Evolutionary conservation across 257 asterid species (phyloP).

Genomic region (Capsicum rhomboideum): DNA sequence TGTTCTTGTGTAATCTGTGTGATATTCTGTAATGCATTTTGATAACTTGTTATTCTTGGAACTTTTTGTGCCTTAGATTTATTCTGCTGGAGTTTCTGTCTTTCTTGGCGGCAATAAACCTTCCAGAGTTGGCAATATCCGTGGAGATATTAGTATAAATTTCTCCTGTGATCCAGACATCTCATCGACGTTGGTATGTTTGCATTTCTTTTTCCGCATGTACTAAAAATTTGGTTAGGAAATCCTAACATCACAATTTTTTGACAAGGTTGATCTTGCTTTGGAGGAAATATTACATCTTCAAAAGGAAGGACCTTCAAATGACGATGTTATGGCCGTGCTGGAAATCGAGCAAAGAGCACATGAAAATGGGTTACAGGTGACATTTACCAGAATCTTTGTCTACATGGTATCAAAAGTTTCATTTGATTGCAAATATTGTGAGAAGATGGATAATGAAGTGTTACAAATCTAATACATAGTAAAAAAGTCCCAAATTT

Average conservation of each 20-base stretch:
- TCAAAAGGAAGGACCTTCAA: constrained; percentile 80
- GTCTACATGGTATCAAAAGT: not conserved
- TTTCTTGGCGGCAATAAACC: constrained; percentile 97
- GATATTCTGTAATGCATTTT: constrained; percentile 3
- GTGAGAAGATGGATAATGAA: not conserved
- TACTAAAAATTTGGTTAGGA: constrained; percentile 10
- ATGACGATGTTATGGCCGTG: constrained; percentile 54
- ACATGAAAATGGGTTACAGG: constrained; percentile 96
- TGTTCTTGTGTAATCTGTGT: not conserved
- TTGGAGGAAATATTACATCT: constrained; percentile 77
- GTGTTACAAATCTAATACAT: not conserved
- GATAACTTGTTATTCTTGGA: constrained; percentile 7
- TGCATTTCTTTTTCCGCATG: constrained; percentile 4
- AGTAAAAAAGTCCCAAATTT: not conserved
- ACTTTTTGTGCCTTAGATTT: constrained; percentile 43
- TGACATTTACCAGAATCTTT: constrained; percentile 14
- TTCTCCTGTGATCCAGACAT: constrained; percentile 94
- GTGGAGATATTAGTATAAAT: constrained; percentile 83
- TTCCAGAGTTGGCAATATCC: constrained; percentile 70
- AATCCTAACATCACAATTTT: constrained; percentile 12
- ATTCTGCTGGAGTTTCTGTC: constrained; percentile 93
- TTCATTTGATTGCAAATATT: not conserved
- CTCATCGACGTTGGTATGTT: constrained; percentile 65
- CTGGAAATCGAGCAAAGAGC: constrained; percentile 95
- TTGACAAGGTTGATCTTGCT: constrained; percentile 68